phyloP scores from a whole-genome alignment of 2,329 filamentous ascomycete genomes.

The Cladophialophora bantiana region DNA sequence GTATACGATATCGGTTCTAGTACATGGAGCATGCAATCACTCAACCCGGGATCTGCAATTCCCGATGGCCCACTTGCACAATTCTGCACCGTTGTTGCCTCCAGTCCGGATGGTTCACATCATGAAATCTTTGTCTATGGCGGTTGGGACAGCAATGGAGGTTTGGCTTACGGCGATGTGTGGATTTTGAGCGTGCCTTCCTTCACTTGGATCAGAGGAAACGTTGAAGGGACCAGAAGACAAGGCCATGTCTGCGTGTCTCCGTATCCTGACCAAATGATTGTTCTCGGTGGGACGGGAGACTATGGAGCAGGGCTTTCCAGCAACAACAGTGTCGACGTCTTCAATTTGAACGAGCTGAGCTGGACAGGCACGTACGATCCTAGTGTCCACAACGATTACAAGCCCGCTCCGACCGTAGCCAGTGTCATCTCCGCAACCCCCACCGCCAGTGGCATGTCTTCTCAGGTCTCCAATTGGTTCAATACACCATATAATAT shows the following conservation, averaged over 20 bases:
- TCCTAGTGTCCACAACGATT: conserved; percentile 42
- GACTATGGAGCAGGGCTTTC: background rate
- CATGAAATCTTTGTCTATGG: conserved; percentile 47
- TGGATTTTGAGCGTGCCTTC: conserved; percentile 46
- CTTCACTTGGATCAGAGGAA: conserved; percentile 15
- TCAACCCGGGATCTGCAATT: conserved; percentile 44
- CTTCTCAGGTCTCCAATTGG: conserved; percentile 51
- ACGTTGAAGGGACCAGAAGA: conserved; percentile 33
- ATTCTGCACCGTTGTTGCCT: conserved; percentile 51
- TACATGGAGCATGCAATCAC: conserved; percentile 48
- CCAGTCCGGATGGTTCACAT: conserved; percentile 47
- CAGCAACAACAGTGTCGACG: conserved; percentile 53
- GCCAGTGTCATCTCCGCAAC: conserved; percentile 43
- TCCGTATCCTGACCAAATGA: conserved; percentile 58
- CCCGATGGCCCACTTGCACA: conserved; percentile 42
- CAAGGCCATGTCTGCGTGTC: conserved; percentile 45
- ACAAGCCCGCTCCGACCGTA: conserved; percentile 38
- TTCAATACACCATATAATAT: conserved; percentile 65
- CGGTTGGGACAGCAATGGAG: conserved; percentile 41
- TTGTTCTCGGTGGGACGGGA: conserved; percentile 47
- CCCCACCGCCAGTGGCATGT: conserved; percentile 32
- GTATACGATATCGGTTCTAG: conserved; percentile 48
- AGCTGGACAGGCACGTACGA: conserved; percentile 44
- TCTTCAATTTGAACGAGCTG: conserved; percentile 47
- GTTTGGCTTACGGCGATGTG: conserved; percentile 42